Conservation (phyloP, 2,329 filamentous ascomycete species). For the Ophiosphaerella narmari region DNA sequence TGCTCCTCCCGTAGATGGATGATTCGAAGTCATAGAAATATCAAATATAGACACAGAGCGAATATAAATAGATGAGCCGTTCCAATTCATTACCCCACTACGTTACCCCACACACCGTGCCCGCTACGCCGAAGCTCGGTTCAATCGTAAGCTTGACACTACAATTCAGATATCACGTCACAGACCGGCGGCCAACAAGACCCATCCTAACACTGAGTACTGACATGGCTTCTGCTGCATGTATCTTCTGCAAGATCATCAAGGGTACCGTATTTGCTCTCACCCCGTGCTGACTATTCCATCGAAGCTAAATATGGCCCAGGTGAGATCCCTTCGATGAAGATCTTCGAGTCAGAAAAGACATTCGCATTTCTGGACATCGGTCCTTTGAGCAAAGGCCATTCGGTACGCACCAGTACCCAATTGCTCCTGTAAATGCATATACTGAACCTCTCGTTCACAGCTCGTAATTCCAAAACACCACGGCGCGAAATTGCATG, state of each 20-base stretch:
- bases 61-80: no score
- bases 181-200: constrained; percentile 10
- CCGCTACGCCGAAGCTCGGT: constrained; percentile 19
- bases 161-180: constrained; percentile 24
- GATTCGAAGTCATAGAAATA: background rate
- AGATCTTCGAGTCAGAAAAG: constrained; percentile 93
- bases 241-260: constrained; percentile 98
- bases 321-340: constrained; percentile 97
- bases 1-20: no score
- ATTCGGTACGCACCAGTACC: constrained; percentile 68
- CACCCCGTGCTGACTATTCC: background rate
- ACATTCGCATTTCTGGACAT: constrained; percentile 96
- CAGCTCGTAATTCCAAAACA: constrained; percentile 95
- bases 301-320: constrained; percentile 9
- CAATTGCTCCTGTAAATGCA: background rate
- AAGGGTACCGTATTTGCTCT: constrained; percentile 64
- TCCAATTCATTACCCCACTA: no score
- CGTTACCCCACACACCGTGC: constrained; percentile 26
- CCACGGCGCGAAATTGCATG: constrained; percentile 87
- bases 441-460: background rate
- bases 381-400: constrained; percentile 82
- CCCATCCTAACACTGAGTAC: constrained; percentile 25
- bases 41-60: no score
- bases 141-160: constrained; percentile 9
- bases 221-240: constrained; percentile 68